Base-by-base conservation (phyloP, 2,329 filamentous ascomycete species). In the Arthrobotrys entomopaga region DNA sequence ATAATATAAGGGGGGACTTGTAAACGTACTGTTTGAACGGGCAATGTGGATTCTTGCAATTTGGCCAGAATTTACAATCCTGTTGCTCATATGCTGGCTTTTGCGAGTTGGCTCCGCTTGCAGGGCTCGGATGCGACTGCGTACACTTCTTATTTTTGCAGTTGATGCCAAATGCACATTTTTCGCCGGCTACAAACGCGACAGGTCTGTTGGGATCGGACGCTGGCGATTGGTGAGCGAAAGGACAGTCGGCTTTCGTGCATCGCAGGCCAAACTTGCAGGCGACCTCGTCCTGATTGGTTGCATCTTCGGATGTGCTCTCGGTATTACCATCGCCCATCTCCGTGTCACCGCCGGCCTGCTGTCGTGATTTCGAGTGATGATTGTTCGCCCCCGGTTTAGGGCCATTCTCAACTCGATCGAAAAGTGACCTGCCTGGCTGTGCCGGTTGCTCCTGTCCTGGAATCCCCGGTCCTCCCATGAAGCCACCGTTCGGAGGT, bases 91-190 rank as follows among this genome's bases (percentile, higher is more conserved):
- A 91, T 24, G 89, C 88, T 59, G 87, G 83, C 81, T 89, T 91
- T 78, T 91, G 87, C 42, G 42, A 87, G 20, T 50, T 56, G 16
- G 48, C 64, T 13, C 52, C 46, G 42, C 61, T 57, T 10, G 94
- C 93, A 0, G 95, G 95, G 5, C 93, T 97, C 1, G 95, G 95
- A 81, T 99, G 95, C 71, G 92, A 91, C 29, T 87, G 93, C 7
- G 91, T 91, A 80, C 95, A 99, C 83, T 98, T 98, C 79, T 88
- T 87, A 85, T 98, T 99, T 83, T 95, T 96, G 87, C 95, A 99
- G 7, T 93, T 93, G 1, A 89, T 92, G 19, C 93, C 94, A 79
- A 91, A 98, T 16, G 87, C 87, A 83, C 95, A 99, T 16, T 77
- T 77, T 56, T 86, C 85, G 79, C 96, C 92, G 70, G 85, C 87